phyloP scores from a whole-genome alignment of 306 rosid species.

The Erythrophleum fordii region DNA sequence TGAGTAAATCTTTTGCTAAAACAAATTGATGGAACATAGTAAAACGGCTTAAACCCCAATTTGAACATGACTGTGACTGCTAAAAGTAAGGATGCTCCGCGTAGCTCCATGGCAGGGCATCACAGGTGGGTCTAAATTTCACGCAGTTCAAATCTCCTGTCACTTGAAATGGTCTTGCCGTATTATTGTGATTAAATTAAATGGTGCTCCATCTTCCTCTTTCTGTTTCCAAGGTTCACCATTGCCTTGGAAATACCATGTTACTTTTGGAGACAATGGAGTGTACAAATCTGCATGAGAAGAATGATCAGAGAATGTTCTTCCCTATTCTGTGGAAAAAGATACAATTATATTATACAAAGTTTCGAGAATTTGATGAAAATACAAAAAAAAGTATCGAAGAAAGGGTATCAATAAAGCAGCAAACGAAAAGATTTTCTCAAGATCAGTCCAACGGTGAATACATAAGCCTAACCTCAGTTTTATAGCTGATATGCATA shows the following conservation, averaged over 20 bases:
- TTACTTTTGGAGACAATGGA: conserved; percentile 63
- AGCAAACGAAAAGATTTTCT: neutral
- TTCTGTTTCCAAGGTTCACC: conserved; percentile 72
- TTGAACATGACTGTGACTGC: conserved; percentile 24
- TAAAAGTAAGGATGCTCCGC: conserved; percentile 26
- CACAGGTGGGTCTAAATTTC: conserved; percentile 23
- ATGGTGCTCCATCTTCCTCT: conserved; percentile 63
- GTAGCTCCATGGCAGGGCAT: conserved; percentile 20
- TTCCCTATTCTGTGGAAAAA: neutral
- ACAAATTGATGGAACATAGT: conserved; percentile 23
- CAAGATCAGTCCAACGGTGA: conserved; percentile 1
- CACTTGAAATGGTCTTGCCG: conserved; percentile 79
- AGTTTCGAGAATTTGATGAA: neutral
- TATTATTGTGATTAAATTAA: conserved; percentile 57
- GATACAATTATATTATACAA: neutral
- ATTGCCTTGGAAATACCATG: conserved; percentile 70
- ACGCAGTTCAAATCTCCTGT: conserved; percentile 22
- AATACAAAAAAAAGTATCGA: neutral
- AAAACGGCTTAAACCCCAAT: conserved; percentile 9
- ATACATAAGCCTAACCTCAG: neutral
- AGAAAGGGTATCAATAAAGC: neutral
- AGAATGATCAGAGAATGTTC: conserved; percentile 22
- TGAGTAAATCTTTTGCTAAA: conserved; percentile 33
- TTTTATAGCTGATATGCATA: neutral
- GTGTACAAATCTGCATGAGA: conserved; percentile 61